Conservation (phyloP, 2,329 filamentous ascomycete genomes). For the Colletotrichum gigasporum region DNA sequence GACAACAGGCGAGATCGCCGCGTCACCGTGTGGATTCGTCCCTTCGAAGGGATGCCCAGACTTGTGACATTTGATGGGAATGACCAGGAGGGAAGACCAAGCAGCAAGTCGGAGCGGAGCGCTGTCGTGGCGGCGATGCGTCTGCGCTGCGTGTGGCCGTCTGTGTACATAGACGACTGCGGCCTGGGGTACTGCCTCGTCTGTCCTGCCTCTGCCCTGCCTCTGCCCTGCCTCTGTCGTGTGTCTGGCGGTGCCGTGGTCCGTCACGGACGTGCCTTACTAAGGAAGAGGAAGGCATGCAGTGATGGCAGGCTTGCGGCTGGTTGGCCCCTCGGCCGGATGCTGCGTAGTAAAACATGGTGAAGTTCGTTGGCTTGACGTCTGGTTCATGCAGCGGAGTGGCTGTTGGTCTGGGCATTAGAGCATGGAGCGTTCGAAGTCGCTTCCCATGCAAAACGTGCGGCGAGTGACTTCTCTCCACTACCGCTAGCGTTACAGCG, state of each 20-base stretch:
- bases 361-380: constrained; percentile 18
- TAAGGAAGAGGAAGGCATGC: background rate
- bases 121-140: background rate
- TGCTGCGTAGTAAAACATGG: constrained; percentile 29
- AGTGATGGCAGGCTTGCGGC: background rate
- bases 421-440: background rate
- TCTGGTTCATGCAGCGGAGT: constrained; percentile 28
- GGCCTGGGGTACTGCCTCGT: background rate
- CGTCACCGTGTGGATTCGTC: constrained; percentile 26
- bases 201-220: no score
- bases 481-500: constrained; percentile 17
- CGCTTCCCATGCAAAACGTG: background rate
- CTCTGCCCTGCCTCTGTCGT: no score
- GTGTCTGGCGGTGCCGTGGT: no score
- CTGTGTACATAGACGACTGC: background rate
- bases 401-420: constrained; percentile 21
- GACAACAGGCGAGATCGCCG: constrained; percentile 1
- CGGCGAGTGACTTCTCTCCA: constrained; percentile 6
- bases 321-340: constrained; percentile 16
- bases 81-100: background rate
- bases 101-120: constrained; percentile 14
- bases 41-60: constrained; percentile 26
- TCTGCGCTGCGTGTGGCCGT: constrained; percentile 5
- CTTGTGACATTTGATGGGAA: constrained; percentile 19
- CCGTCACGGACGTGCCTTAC: no score